Evolutionary conservation across 1,139 yeast species (phyloP).

Genomic region (Saccharomyces hybrid): DNA sequence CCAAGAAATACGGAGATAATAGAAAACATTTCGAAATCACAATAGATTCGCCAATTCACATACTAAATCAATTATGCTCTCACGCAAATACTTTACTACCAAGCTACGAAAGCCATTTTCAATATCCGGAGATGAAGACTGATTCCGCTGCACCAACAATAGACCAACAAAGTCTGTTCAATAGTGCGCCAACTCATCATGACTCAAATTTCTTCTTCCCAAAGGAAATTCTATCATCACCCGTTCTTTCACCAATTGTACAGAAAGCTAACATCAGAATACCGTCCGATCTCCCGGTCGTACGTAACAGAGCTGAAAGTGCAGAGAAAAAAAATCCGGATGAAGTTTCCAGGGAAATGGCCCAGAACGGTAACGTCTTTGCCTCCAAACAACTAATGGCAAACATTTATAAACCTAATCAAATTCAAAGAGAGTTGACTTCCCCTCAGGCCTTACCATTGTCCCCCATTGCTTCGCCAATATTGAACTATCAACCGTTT

Average conservation of each 20-base stretch:
- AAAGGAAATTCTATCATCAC: slow-evolving; percentile 31
- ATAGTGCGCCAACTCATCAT: slow-evolving; percentile 12
- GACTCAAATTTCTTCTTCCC: slow-evolving; percentile 35
- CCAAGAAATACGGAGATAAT: slow-evolving; percentile 48
- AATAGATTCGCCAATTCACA: slow-evolving; percentile 86
- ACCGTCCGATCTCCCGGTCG: slow-evolving; percentile 11
- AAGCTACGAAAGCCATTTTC: slow-evolving; percentile 25
- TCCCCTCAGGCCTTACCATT: slow-evolving; percentile 54
- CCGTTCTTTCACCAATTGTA: slow-evolving; percentile 47
- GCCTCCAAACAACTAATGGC: slow-evolving; percentile 31
- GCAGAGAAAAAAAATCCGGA: slow-evolving; percentile 7
- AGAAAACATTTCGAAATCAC: slow-evolving; percentile 84
- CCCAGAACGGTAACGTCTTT: slow-evolving; percentile 10
- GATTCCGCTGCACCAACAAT: neutral
- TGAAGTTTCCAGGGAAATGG: slow-evolving; percentile 6
- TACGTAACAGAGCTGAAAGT: slow-evolving; percentile 11
- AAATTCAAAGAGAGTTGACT: slow-evolving; percentile 36
- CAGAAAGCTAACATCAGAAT: slow-evolving; percentile 35
- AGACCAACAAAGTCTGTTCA: neutral
- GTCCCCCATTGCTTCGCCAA: slow-evolving; percentile 34
- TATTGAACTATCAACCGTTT: slow-evolving; percentile 6
- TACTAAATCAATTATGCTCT: slow-evolving; percentile 51
- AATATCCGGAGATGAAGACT: slow-evolving; percentile 9
- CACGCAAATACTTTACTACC: slow-evolving; percentile 61
- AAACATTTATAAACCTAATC: slow-evolving; percentile 52